Evolutionary conservation across 2,329 filamentous ascomycete genomes (phyloP).

Genomic region (Purpureocillium takamizusanense): DNA sequence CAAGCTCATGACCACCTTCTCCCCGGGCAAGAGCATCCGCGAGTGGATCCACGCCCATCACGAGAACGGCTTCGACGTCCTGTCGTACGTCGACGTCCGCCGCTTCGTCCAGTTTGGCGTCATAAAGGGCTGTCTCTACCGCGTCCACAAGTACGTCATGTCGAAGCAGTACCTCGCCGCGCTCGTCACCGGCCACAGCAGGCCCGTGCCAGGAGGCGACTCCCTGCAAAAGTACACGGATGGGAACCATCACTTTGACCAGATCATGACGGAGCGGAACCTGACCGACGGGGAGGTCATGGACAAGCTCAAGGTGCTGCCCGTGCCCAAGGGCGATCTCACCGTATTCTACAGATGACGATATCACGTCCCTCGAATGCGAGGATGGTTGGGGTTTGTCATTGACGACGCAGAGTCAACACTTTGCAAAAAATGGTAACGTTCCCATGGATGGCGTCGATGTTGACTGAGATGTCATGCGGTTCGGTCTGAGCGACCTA

Average conservation of each 20-base stretch:
- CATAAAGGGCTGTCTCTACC: constrained; percentile 89
- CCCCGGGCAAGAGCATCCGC: constrained; percentile 73
- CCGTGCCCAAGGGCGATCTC: constrained; percentile 41
- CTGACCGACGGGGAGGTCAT: constrained; percentile 62
- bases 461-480: no score
- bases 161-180: constrained; percentile 52
- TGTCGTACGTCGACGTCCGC: constrained; percentile 75
- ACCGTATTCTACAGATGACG: constrained; percentile 43
- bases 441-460: no score
- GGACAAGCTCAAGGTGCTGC: constrained; percentile 53
- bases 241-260: constrained; percentile 69
- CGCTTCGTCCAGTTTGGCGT: constrained; percentile 92
- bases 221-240: constrained; percentile 61
- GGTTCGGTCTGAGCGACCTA: no score
- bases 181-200: constrained; percentile 44
- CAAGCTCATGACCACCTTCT: constrained; percentile 77
- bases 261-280: constrained; percentile 71
- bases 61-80: constrained; percentile 52
- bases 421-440: no score
- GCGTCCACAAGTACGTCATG: constrained; percentile 85
- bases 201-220: constrained; percentile 30
- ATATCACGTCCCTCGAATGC: no score
- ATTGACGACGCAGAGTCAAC: no score
- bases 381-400: no score
- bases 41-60: constrained; percentile 78